phyloP scores from a whole-genome alignment of 345 rosid genomes.

The Syzygium aqueum region DNA sequence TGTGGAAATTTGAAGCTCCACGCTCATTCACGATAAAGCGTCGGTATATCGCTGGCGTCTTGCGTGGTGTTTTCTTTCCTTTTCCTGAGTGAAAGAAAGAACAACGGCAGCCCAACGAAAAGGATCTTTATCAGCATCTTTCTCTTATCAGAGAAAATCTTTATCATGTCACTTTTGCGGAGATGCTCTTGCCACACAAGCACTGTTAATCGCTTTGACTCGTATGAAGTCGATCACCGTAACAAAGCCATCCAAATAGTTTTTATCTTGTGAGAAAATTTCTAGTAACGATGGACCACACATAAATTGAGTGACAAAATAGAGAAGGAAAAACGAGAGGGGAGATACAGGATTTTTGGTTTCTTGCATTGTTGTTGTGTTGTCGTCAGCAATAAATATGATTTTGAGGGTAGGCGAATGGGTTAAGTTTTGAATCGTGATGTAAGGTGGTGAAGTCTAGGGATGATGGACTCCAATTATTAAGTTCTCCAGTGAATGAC shows the following conservation, averaged over 20 bases:
- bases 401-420: background rate
- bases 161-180: background rate
- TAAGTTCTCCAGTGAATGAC: background rate
- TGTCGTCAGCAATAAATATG: background rate
- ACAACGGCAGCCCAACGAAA: background rate
- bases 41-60: background rate
- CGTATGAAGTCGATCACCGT: background rate
- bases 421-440: background rate
- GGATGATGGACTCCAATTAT: background rate
- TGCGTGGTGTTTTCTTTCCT: background rate
- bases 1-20: background rate
- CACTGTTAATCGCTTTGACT: background rate
- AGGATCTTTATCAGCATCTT: background rate
- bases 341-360: background rate
- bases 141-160: background rate
- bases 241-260: background rate
- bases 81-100: background rate
- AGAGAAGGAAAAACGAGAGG: background rate
- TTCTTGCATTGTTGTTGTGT: background rate
- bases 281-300: background rate
- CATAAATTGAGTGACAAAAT: background rate
- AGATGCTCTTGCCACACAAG: background rate
- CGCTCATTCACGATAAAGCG: background rate
- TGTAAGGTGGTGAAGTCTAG: background rate
- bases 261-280: background rate